Evolutionary conservation across 768 basidiomycete genomes (phyloP), one percentile per base, ranked within the genome.

Genomic region (Hirschioporus abietinus): DNA sequence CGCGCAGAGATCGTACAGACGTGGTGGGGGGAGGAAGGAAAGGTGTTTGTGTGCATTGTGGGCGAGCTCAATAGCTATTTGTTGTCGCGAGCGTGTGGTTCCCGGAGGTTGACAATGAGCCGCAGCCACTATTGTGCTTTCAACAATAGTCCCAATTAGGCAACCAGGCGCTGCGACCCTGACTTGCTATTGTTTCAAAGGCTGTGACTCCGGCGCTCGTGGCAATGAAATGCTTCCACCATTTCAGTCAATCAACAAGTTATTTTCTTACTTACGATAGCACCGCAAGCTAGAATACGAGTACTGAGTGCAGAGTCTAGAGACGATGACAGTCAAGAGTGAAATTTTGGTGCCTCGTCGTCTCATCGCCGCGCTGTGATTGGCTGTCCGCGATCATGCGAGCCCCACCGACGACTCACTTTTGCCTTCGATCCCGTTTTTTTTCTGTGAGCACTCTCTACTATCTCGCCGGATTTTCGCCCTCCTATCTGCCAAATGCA

Each of bases 61-160:
- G 42, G 42, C 12, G 12, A 12, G 42, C 42, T 52, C 42, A 52
- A 6, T 15, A 52, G 42, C 42, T 52, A 52, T 52, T 52, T 52
- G 42, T 52, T 52, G 42, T 52, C 42, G 42, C 42, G 42, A 52
- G 42, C 42, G 42, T 52, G 42, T 15, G 42, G 42, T 52, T 52
- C 20, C 30, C 42, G 42, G 42, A 52, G 15, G 42, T 52, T 52
- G 42, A 52, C 42, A 52, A 52, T 52, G 42, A 52, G 42, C 42
- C 42, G 42, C 42, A 52, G 42, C 42, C 42, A 52, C 42, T 52
- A 52, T 52, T 52, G 42, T 52, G 42, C 42, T 52, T 52, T 52
- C 42, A 52, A 52, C 42, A 52, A 52, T 52, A 52, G 42, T 52
- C 42, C 12, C 42, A 20, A 52, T 52, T 52, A 52, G 42, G 42